These are phyloP conservation scores for Penicillium cataractarum DNA, from an alignment of 495 filamentous ascomycete genomes.

Conservation along the genomic window DNA sequence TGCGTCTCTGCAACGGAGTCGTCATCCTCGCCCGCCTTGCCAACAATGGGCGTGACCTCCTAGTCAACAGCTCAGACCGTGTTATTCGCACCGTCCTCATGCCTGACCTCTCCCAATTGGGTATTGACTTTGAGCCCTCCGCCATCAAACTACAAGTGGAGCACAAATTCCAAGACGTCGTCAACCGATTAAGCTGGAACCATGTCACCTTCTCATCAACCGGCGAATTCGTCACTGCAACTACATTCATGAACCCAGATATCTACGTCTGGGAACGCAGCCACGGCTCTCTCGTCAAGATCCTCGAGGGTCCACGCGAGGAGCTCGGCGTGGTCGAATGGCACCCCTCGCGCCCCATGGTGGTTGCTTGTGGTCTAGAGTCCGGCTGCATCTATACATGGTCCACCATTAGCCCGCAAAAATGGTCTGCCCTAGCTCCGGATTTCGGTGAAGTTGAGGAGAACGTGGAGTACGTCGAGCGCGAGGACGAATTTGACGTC, in stretches of 20 bases:
- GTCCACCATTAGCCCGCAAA: constrained; percentile 88
- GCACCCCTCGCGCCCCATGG: constrained; percentile 87
- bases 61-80: constrained; percentile 88
- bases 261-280: constrained; percentile 98
- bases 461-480: constrained; percentile 93
- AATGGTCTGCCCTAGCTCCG: constrained; percentile 94
- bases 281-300: constrained; percentile 91
- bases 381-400: constrained; percentile 88
- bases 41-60: constrained; percentile 78
- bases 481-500: constrained; percentile 97
- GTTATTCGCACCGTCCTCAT: constrained; percentile 88
- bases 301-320: constrained; percentile 92
- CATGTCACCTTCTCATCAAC: constrained; percentile 91
- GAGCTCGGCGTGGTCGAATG: constrained; percentile 95
- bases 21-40: constrained; percentile 87
- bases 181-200: constrained; percentile 93
- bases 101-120: constrained; percentile 60
- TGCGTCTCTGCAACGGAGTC: constrained; percentile 80
- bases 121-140: constrained; percentile 47
- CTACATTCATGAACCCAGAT: constrained; percentile 95
- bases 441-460: constrained; percentile 98
- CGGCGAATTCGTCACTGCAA: constrained; percentile 85
- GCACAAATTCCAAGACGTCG: constrained; percentile 97
- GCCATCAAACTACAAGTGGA: constrained; percentile 85
- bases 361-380: constrained; percentile 89